Evolutionary conservation across 1,284 basidiomycete species (phyloP).

Genomic region (Tylopilus sp.): DNA sequence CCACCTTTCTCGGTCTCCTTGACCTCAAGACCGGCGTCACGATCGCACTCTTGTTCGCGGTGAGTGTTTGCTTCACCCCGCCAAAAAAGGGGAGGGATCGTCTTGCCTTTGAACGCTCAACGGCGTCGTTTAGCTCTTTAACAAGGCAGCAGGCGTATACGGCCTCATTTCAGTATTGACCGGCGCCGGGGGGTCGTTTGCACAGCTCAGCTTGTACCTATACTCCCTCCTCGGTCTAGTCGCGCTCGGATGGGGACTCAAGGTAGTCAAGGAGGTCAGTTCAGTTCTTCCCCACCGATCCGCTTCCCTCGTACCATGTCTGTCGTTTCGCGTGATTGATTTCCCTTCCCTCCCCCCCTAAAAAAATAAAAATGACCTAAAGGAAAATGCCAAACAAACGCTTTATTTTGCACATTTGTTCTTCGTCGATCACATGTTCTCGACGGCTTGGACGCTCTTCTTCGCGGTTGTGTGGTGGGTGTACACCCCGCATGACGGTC

Average conservation of each 20-base stretch:
- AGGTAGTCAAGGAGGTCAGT: constrained; percentile 77
- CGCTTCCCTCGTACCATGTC: neutral
- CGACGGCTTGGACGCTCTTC: constrained; percentile 88
- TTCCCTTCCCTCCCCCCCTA: no score
- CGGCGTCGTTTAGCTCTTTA: constrained; percentile 63
- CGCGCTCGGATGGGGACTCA: constrained; percentile 84
- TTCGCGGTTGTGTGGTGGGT: constrained; percentile 91
- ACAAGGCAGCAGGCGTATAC: constrained; percentile 98
- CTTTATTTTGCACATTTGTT: constrained; percentile 93
- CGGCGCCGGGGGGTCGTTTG: constrained; percentile 81
- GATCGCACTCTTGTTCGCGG: constrained; percentile 82
- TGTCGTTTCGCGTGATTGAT: neutral
- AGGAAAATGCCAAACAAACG: constrained; percentile 85
- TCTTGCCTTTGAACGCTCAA: constrained; percentile 10
- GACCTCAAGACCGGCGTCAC: constrained; percentile 90
- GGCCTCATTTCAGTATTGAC: constrained; percentile 90
- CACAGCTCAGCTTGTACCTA: constrained; percentile 88
- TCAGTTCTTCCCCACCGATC: neutral
- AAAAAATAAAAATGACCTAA: constrained; percentile 6
- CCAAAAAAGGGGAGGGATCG: neutral
- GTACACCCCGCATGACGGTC: constrained; percentile 88
- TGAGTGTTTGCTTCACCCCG: constrained; percentile 39
- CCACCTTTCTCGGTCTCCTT: constrained; percentile 77
- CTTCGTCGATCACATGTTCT: constrained; percentile 88
- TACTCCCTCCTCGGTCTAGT: constrained; percentile 87